phyloP scores from a whole-genome alignment of 2,329 filamentous ascomycete genomes.

The Teratosphaeria zuluensis region DNA sequence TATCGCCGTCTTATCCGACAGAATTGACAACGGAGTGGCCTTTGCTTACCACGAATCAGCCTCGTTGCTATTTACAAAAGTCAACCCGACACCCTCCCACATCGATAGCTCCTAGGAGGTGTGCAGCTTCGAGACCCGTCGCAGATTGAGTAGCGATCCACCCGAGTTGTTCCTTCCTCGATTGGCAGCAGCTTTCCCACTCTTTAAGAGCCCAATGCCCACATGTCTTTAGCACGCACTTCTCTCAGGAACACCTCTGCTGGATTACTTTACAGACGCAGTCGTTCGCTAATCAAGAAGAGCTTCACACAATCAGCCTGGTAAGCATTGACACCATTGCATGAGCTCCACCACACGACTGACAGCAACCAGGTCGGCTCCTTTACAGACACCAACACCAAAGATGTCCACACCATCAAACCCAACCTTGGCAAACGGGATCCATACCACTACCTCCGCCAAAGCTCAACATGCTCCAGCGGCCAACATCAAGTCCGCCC shows the following conservation, averaged over 20 bases:
- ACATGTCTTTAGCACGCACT: background rate
- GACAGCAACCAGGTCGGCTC: background rate
- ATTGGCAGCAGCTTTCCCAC: background rate
- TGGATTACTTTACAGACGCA: background rate
- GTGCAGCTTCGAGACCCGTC: background rate
- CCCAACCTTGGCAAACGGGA: background rate
- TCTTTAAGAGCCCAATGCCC: background rate
- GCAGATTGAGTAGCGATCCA: background rate
- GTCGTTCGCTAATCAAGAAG: background rate
- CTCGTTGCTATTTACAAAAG: background rate
- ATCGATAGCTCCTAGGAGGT: background rate
- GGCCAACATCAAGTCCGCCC: constrained; percentile 27
- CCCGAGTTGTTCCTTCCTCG: background rate
- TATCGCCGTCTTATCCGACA: background rate
- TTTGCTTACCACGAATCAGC: background rate
- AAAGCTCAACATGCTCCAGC: constrained; percentile 8
- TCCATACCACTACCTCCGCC: background rate
- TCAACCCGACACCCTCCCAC: background rate
- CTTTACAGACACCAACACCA: background rate
- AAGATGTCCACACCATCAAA: background rate
- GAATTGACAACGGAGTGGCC: background rate
- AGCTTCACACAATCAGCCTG: constrained; percentile 1
- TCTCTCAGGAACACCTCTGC: background rate
- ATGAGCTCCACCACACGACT: background rate
- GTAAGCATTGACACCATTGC: background rate